phyloP scores from a whole-genome alignment of 805 yeast genomes.

The Kodamaea fukazawae region DNA sequence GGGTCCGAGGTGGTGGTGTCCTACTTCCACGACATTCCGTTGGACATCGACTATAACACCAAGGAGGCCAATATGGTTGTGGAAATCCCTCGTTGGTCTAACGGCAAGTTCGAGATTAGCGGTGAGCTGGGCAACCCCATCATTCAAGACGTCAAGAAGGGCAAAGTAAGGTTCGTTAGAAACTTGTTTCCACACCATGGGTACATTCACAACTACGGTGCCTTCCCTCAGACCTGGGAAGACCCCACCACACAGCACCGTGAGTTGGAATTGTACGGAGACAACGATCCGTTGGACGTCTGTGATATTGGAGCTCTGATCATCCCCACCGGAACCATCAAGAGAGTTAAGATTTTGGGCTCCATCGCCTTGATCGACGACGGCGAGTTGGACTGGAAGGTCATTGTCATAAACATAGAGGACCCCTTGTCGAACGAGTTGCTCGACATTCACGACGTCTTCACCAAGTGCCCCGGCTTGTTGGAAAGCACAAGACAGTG shows the following conservation, averaged over 20 bases:
- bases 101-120: constrained; percentile 78
- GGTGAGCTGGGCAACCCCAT: constrained; percentile 67
- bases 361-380: constrained; percentile 92
- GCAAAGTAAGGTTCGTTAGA: constrained; percentile 69
- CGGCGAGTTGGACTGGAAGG: constrained; percentile 90
- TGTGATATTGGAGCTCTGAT: constrained; percentile 82
- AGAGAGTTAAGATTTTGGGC: constrained; percentile 89
- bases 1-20: constrained; percentile 51
- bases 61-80: constrained; percentile 46
- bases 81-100: constrained; percentile 63
- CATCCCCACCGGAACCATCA: constrained; percentile 67
- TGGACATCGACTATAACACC: constrained; percentile 41
- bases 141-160: constrained; percentile 74
- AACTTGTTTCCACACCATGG: constrained; percentile 83
- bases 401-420: constrained; percentile 75
- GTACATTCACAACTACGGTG: constrained; percentile 84
- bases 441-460: constrained; percentile 89
- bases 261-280: constrained; percentile 61
- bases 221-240: constrained; percentile 95
- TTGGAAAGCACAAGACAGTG: constrained; percentile 93
- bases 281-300: constrained; percentile 93
- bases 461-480: constrained; percentile 84
- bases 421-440: constrained; percentile 89
- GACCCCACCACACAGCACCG: constrained; percentile 65
- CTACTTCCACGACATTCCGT: constrained; percentile 71